Conservation (phyloP, 2,329 filamentous ascomycete genomes). For the Xylariaceae sp. region DNA sequence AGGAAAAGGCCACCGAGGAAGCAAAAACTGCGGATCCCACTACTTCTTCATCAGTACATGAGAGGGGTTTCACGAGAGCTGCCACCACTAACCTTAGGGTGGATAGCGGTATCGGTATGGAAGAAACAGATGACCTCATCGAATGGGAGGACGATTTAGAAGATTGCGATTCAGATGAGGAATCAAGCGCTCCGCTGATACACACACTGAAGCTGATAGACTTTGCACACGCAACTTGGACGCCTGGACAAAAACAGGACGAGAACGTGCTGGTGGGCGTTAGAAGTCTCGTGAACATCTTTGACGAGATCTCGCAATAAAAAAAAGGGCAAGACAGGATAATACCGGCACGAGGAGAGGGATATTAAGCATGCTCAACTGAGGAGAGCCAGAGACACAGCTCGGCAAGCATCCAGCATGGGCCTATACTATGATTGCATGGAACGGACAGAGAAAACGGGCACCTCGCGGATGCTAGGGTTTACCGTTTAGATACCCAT, state of each 20-base stretch:
- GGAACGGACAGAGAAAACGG: slow-evolving; percentile 16
- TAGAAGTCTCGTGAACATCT: slow-evolving; percentile 69
- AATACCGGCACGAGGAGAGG: not conserved
- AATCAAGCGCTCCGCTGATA: slow-evolving; percentile 57
- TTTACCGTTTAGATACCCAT: slow-evolving; percentile 35
- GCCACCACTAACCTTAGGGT: slow-evolving; percentile 46
- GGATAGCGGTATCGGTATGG: slow-evolving; percentile 59
- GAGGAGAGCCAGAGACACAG: slow-evolving; percentile 6
- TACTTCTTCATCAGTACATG: slow-evolving; percentile 18
- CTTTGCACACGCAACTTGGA: slow-evolving; percentile 91
- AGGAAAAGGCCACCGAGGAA: slow-evolving; percentile 45
- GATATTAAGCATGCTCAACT: not conserved
- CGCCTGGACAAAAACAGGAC: slow-evolving; percentile 79
- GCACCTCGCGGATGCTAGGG: slow-evolving; percentile 26
- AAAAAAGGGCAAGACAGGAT: not conserved
- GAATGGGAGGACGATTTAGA: slow-evolving; percentile 53
- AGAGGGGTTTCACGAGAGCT: slow-evolving; percentile 27
- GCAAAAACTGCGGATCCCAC: not conserved
- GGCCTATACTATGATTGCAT: slow-evolving; percentile 9
- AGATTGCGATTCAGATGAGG: slow-evolving; percentile 53
- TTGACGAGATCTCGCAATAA: slow-evolving; percentile 62
- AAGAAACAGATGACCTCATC: slow-evolving; percentile 37
- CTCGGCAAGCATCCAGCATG: slow-evolving; percentile 15
- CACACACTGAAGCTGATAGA: slow-evolving; percentile 89
- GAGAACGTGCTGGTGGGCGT: slow-evolving; percentile 80